Percentiles rank a stretch among this genome's conserved stretches.
phyloP scores from a whole-genome alignment of 108 stramenopile species.

The Discostella stelligeroides region DNA sequence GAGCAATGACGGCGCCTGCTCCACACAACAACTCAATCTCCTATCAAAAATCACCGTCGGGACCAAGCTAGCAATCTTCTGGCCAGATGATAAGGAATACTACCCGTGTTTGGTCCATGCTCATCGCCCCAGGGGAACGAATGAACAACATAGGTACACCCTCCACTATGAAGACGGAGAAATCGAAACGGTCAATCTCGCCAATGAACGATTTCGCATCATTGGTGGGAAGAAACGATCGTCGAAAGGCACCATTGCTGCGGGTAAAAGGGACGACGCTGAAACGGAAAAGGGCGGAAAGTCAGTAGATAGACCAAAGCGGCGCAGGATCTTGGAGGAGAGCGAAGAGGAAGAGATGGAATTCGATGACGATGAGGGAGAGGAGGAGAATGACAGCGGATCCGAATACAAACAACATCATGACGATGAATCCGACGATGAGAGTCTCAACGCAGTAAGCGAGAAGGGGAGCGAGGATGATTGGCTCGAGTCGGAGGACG shows the following conservation, averaged over 20 bases:
- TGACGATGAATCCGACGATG: constrained; percentile 56
- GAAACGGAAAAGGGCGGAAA: background rate
- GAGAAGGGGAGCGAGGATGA: constrained; percentile 39
- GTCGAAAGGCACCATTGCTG: background rate
- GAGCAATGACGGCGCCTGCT: background rate
- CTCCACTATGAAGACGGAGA: constrained; percentile 43
- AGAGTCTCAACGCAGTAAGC: background rate
- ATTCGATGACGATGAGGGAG: constrained; percentile 46
- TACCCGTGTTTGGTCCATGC: constrained; percentile 27
- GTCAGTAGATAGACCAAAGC: constrained; percentile 2
- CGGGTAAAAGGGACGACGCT: constrained; percentile 2
- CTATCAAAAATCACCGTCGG: constrained; percentile 51
- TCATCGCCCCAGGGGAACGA: background rate
- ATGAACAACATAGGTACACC: constrained; percentile 2
- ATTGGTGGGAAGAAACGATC: background rate
- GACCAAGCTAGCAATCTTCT: constrained; percentile 43
- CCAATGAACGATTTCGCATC: constrained; percentile 6
- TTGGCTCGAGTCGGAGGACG: constrained; percentile 65
- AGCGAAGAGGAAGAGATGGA: constrained; percentile 25
- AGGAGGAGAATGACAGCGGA: constrained; percentile 48
- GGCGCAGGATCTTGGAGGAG: constrained; percentile 26
- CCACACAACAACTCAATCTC: background rate
- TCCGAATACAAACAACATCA: constrained; percentile 34
- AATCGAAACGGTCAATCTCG: constrained; percentile 23
- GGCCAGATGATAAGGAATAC: constrained; percentile 39